phyloP scores from a whole-genome alignment of 1,284 basidiomycete species.

The Calocybe gambosa region DNA sequence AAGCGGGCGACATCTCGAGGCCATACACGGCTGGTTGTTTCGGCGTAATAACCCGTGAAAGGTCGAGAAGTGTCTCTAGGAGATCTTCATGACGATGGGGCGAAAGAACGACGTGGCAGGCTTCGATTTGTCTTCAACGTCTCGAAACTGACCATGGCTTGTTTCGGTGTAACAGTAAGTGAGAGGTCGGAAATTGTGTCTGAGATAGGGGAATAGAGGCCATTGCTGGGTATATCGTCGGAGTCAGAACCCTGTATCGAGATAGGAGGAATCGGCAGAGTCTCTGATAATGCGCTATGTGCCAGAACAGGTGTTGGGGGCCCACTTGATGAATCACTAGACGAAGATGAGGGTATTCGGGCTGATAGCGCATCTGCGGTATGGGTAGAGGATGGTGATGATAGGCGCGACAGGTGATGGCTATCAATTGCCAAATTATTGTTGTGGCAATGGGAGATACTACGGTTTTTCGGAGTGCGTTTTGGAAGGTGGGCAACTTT shows the following conservation, averaged over 20 bases:
- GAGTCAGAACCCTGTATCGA: neutral
- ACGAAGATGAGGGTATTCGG: neutral
- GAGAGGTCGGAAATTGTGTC: neutral
- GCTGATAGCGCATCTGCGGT: neutral
- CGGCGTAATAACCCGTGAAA: neutral
- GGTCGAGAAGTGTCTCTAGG: neutral
- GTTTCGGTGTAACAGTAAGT: neutral
- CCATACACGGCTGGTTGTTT: too few species aligned
- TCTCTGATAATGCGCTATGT: neutral
- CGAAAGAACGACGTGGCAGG: neutral
- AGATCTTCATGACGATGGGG: neutral
- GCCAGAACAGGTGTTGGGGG: neutral
- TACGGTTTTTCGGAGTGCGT: conserved; percentile 18
- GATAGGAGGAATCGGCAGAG: neutral
- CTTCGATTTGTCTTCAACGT: neutral
- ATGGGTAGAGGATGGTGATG: neutral
- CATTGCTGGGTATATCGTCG: neutral
- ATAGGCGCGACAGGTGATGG: too few species aligned
- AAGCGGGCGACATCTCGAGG: too few species aligned
- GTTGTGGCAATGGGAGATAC: conserved; percentile 7
- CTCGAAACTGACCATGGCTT: neutral
- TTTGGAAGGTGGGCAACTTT: conserved; percentile 20
- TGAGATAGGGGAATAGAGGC: neutral
- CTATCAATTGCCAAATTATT: neutral
- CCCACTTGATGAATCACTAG: neutral